These are phyloP conservation scores for Blastocladiella emersonii DNA, from an alignment of 371 early-diverging fungal genomes.

Conservation along the genomic window DNA sequence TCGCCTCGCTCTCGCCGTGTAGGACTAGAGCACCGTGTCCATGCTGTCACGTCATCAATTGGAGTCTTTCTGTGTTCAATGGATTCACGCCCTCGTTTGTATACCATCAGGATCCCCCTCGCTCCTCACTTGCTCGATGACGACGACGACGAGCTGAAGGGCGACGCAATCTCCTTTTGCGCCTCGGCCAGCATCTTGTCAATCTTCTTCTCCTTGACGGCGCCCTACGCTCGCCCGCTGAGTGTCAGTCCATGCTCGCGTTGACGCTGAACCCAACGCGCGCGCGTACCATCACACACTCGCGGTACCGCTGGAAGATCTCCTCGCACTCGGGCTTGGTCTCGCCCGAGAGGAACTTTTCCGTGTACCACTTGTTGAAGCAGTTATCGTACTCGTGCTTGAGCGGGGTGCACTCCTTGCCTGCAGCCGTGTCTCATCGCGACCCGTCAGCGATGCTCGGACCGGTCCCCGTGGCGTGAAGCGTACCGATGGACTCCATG, in stretches of 20 bases:
- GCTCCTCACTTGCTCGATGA: too few species aligned
- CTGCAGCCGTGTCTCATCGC: slow-evolving; percentile 8
- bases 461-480: too few species aligned
- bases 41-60: too few species aligned
- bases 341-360: slow-evolving; percentile 80
- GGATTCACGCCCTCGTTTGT: too few species aligned
- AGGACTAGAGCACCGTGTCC: too few species aligned
- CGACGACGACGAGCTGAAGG: slow-evolving; percentile 17
- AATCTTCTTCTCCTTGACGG: slow-evolving; percentile 61
- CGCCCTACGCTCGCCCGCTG: too few species aligned
- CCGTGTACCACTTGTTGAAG: slow-evolving; percentile 90
- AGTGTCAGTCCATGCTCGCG: not conserved
- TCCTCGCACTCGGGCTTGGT: slow-evolving; percentile 66
- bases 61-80: too few species aligned
- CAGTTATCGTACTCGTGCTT: slow-evolving; percentile 83
- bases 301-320: slow-evolving; percentile 66
- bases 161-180: slow-evolving; percentile 56
- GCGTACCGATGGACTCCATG: too few species aligned
- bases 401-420: slow-evolving; percentile 67
- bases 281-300: slow-evolving; percentile 59
- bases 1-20: too few species aligned
- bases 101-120: too few species aligned
- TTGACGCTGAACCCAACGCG: not conserved
- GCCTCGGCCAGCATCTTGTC: slow-evolving; percentile 61
- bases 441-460: too few species aligned